Evolutionary conservation across 768 basidiomycete species (phyloP).

Genomic region (Piloderma croceum): DNA sequence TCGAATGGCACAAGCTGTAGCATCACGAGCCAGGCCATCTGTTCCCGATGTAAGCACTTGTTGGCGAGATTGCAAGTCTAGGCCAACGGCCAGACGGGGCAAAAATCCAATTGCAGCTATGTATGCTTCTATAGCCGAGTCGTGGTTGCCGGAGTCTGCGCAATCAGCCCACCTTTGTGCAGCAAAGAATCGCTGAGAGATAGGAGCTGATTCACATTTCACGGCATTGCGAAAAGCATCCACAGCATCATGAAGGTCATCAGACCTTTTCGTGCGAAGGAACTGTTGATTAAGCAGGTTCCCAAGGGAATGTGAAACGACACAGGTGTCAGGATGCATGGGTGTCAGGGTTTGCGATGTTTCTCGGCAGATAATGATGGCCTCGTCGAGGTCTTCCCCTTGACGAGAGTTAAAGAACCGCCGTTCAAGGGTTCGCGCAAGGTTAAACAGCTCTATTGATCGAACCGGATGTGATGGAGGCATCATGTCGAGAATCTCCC

Average conservation of each 20-base stretch:
- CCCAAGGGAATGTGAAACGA: slow-evolving; percentile 4
- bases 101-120: slow-evolving; percentile 21
- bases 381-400: slow-evolving; percentile 18
- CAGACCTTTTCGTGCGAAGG: slow-evolving; percentile 3
- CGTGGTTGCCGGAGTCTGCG: no score
- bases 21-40: slow-evolving; percentile 17
- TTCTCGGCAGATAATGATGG: slow-evolving; percentile 16
- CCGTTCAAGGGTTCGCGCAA: slow-evolving; percentile 14
- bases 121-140: slow-evolving; percentile 26
- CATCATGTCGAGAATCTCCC: slow-evolving; percentile 18
- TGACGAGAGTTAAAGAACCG: slow-evolving; percentile 14
- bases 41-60: slow-evolving; percentile 11
- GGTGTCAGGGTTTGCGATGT: slow-evolving; percentile 9
- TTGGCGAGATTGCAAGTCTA: slow-evolving; percentile 14
- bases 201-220: slow-evolving; percentile 2
- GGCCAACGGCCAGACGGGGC: slow-evolving; percentile 13
- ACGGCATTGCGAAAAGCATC: slow-evolving; percentile 17
- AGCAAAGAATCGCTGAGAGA: no score
- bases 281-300: slow-evolving; percentile 12
- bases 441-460: slow-evolving; percentile 11
- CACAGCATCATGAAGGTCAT: slow-evolving; percentile 17
- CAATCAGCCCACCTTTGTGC: no score
- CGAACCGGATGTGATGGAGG: slow-evolving; percentile 11
- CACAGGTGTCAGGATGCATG: no score
- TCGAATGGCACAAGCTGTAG: no score